A percentile compares a stretch with the other conserved stretches of the same genome.
Conservation (phyloP, 768 basidiomycete genomes). For the Calvatia gigantea region DNA sequence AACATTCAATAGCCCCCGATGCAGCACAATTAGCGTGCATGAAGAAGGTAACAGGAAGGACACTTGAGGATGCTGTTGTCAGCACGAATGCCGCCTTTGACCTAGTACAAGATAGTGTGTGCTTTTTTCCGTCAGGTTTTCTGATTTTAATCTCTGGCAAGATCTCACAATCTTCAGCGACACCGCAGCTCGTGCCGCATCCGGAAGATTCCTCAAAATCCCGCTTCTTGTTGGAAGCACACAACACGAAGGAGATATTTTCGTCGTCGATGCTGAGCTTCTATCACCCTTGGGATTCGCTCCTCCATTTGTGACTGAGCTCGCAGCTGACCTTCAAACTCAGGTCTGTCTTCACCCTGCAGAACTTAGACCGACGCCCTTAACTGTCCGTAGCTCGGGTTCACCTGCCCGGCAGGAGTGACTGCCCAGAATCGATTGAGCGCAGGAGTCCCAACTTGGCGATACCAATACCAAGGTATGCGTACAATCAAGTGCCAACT, state of each 20-base stretch:
- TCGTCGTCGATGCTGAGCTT: conserved; percentile 25
- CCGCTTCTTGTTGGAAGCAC: conserved; percentile 28
- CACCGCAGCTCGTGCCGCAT: conserved; percentile 19
- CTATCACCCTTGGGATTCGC: conserved; percentile 22
- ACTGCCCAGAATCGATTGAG: conserved; percentile 23
- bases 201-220: conserved; percentile 27
- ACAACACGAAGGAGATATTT: conserved; percentile 32
- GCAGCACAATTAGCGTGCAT: conserved; percentile 32
- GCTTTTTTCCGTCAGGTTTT: neutral
- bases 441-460: conserved; percentile 26
- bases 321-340: conserved; percentile 26
- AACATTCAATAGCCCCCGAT: conserved; percentile 14
- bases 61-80: conserved; percentile 29
- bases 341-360: conserved; percentile 17
- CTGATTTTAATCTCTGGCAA: neutral
- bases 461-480: conserved; percentile 25
- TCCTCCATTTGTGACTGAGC: conserved; percentile 26
- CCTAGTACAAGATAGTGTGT: conserved; percentile 29
- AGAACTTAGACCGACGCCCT: neutral
- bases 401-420: conserved; percentile 28
- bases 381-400: conserved; percentile 17
- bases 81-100: conserved; percentile 24
- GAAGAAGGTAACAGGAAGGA: conserved; percentile 27
- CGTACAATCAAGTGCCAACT: neutral
- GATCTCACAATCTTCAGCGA: conserved; percentile 33